phyloP scores from a whole-genome alignment of 176 grass and related monocot species.

The Avena insularis region DNA sequence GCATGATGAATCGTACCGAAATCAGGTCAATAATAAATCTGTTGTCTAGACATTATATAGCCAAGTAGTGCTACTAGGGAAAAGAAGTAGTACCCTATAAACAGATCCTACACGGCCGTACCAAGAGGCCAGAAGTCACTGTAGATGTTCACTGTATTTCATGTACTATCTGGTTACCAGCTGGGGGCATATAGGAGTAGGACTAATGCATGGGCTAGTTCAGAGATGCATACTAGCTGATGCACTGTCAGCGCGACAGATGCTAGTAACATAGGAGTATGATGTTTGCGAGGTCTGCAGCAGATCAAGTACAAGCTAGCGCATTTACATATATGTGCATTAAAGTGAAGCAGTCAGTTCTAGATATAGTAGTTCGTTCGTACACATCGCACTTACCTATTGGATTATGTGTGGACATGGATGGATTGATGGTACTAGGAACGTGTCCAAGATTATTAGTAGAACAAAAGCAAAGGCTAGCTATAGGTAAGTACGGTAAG shows the following conservation, averaged over 20 bases:
- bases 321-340: neutral
- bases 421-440: neutral
- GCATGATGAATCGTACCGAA: neutral
- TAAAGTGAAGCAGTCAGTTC: neutral
- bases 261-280: neutral
- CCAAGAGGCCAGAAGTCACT: neutral
- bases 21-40: neutral
- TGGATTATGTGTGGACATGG: neutral
- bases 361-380: constrained; percentile 3
- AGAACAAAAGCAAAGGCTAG: neutral
- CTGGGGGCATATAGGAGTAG: neutral
- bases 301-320: neutral
- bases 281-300: neutral
- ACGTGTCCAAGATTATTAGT: neutral
- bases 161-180: constrained; percentile 25
- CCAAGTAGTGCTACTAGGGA: neutral
- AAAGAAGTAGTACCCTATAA: neutral
- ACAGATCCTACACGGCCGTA: neutral
- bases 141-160: constrained; percentile 40
- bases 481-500: neutral
- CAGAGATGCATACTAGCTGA: neutral
- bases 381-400: neutral
- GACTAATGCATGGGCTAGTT: neutral
- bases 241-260: neutral
- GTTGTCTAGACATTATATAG: neutral